These are phyloP conservation scores for Trichoderma brevicompactum DNA, from an alignment of 2,329 filamentous ascomycete genomes.

Conservation along the genomic window DNA sequence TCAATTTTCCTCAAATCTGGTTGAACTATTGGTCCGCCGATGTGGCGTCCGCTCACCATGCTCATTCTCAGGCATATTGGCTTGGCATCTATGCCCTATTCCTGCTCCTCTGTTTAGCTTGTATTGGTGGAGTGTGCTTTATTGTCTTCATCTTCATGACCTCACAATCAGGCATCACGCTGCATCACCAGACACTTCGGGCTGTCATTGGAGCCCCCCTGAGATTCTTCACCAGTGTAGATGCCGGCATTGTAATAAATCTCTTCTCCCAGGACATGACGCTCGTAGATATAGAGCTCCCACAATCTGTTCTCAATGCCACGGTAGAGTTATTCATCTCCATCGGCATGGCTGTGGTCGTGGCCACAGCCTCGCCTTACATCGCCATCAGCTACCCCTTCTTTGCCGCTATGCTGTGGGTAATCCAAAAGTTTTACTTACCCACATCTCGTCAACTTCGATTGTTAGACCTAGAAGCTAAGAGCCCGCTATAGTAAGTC, in stretches of 20 bases:
- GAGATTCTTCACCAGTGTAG: constrained; percentile 48
- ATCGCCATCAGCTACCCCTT: constrained; percentile 56
- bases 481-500: constrained; percentile 51
- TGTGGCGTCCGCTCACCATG: background rate
- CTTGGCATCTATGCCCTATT: constrained; percentile 41
- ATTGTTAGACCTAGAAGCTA: constrained; percentile 64
- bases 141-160: constrained; percentile 35
- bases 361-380: constrained; percentile 49
- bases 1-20: constrained; percentile 45
- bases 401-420: constrained; percentile 51
- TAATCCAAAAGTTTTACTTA: constrained; percentile 62
- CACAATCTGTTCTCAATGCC: constrained; percentile 41
- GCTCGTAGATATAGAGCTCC: constrained; percentile 48
- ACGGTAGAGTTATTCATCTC: constrained; percentile 34
- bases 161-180: constrained; percentile 38
- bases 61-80: constrained; percentile 36
- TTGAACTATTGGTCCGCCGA: constrained; percentile 48
- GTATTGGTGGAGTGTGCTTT: constrained; percentile 32
- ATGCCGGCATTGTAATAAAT: constrained; percentile 49
- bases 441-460: constrained; percentile 64
- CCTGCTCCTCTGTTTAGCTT: background rate
- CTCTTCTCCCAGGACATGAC: constrained; percentile 53
- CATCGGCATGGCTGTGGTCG: constrained; percentile 53
- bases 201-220: constrained; percentile 47
- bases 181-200: constrained; percentile 42